Evolutionary conservation across 176 grass and related monocot species (phyloP), one percentile per base, ranked within the genome.

Genomic region (Oropetium thomaeum): DNA sequence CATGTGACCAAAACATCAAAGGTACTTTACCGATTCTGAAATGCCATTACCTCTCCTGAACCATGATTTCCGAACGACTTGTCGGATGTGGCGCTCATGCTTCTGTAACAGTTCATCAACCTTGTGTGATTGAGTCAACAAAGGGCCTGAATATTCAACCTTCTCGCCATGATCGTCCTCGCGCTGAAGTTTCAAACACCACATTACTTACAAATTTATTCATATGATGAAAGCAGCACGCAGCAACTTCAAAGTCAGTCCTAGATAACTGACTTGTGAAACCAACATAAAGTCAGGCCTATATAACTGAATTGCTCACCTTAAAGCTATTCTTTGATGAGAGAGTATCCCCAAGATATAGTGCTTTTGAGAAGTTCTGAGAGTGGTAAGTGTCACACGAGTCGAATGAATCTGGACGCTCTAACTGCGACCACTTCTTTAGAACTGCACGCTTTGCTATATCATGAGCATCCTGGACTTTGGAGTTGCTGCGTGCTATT

Each of bases 91-190:
- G 15, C 87, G 87, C 76, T 99, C 96, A 69, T 90, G 89, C 58
- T 83, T 95, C 75, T 92, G 70, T 74, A 99, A 74, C 44, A 99
- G 69, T 83, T 99, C 91, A 86, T 99, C 91, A 42, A 99, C 79
- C 84, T 91, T 89, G 85, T 90, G 84, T 20, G 96, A 63, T 35
- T 99, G 89, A 51, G 85, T 84, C 49, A 93, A 61, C 69, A 99
- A 58, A 48, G 96, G 91, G 3, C 96, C 96, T 11, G 96, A 99
- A 70, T 84, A 95, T 79, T 99, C 96, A 74, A 92, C 85, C 84
- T 83, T 92, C 17, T 92, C 91, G 10, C 68, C 92, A 57, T 85
- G 79, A 41, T 79, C 73, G 54, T 88, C 75, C 20, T 84, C 78
- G 1, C 71, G 69, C 85, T 93, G 37, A 19, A 66, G 58, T 79